Evolutionary conservation across 371 early-diverging fungal genomes (phyloP), one percentile per base, ranked within the genome.

Genomic region (Umbelopsis sp.): DNA sequence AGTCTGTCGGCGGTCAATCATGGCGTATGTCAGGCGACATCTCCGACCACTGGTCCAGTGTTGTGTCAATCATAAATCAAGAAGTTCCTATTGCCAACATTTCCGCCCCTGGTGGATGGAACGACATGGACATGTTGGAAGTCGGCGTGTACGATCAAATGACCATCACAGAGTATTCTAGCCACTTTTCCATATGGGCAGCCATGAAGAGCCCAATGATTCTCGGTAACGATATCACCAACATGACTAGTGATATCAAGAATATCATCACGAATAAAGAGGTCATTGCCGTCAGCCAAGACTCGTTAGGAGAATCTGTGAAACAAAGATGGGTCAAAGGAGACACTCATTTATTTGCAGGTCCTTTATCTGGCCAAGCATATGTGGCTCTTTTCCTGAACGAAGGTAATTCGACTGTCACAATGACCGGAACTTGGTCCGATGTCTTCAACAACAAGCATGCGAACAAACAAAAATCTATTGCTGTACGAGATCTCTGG

Each of bases 181-280:
- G 78, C n/a, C 85, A 84, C 63, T 82, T 82, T 63, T 70, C 77
- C 3, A 53, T 77, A 8, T 84, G 85, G 82, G 74, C 77, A 1
- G 79, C 75, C 11, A 70, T 80, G 70, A 84, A 84, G 65, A 68
- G 71, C 29, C 85, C 85, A 22, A 69, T 84, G 24, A 73, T 84
- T 29, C 76, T 84, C 57, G 81, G 81, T 29, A 73, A 76, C 68
- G 73, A 51, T 63, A 37, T 77, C 16, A 63, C 69, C 16, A 70
- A 68, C 24, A 75, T 79, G 69, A 45, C 72, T 1, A 35, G 37
- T 9, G 76, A 74, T 14, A 51, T 74, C 9, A 53, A 70, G 11
- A 68, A 63, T 18, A 76, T 83, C 20, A 63, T 80, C 4, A 45
- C 69, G 8, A 76, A 79, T 64, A 41, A 51, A 22, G 76, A 81